Evolutionary conservation across 139 green algal genomes (phyloP), one percentile per base, ranked within the genome.

Genomic region (Protoeuglena noctilucae): DNA sequence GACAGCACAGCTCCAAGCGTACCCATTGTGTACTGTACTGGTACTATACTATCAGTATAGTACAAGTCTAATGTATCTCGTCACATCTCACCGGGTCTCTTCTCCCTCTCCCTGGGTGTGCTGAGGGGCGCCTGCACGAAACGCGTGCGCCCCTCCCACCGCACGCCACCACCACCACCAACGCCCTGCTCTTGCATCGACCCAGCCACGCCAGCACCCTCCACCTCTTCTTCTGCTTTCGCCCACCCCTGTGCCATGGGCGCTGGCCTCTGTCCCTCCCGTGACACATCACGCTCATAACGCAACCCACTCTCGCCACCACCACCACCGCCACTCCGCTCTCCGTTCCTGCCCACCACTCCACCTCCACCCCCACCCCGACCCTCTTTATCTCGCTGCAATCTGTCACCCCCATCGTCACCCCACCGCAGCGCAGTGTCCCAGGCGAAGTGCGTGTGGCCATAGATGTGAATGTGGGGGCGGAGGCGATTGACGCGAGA

Each of bases 381-480:
- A n/a, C n/a, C n/a, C n/a, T n/a, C n/a, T n/a, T n/a, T n/a, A n/a
- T n/a, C n/a, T n/a, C n/a, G n/a, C n/a, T n/a, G n/a, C n/a, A n/a
- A n/a, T n/a, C n/a, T n/a, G n/a, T n/a, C n/a, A n/a, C n/a, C n/a
- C n/a, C n/a, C n/a, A n/a, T n/a, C n/a, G n/a, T n/a, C n/a, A n/a
- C n/a, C n/a, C n/a, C n/a, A n/a, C n/a, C n/a, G n/a, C 0, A 84
- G 9, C 19, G 29, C 48, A 0, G 58, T 27, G 58, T 93, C 82
- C 80, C 78, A 91, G 2, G 61, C 61, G 59, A 93, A 90, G 56
- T 93, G 83, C 3, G 75, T 79, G 67, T 93, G 84, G 0, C 80
- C 79, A 60, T 89, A 87, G 4, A 88, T 27, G 58, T 89, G 80
- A 14, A 84, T 40, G 23, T 76, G 40, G 0, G 77, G 77, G n/a